Conservation (phyloP, 2,329 filamentous ascomycete species). For the Fusarium albosuccineum region DNA sequence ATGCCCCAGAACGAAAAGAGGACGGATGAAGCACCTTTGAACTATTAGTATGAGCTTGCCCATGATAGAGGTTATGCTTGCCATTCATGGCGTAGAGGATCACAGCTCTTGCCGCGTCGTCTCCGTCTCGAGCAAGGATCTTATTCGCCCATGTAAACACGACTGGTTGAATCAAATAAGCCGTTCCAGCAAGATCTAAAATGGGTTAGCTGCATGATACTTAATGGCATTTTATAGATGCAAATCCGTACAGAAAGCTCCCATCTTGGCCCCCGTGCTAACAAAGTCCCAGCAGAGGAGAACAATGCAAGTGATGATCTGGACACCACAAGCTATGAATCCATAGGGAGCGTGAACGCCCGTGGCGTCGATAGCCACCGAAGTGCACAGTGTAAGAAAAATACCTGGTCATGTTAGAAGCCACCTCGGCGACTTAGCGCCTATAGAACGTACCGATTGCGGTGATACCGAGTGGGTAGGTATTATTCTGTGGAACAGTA, state of each 20-base stretch:
- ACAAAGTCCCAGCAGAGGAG: conserved; percentile 50
- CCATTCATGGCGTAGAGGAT: conserved; percentile 56
- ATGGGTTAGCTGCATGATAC: conserved; percentile 17
- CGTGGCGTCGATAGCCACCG: conserved; percentile 54
- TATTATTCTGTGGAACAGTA: conserved; percentile 52
- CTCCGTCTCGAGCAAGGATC: conserved; percentile 52
- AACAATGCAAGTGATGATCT: conserved; percentile 51
- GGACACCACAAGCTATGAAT: conserved; percentile 48
- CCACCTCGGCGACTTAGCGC: accelerated
- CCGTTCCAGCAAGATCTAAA: conserved; percentile 54
- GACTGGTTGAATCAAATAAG: conserved; percentile 56
- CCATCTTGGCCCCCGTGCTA: conserved; percentile 42
- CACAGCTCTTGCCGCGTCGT: conserved; percentile 54
- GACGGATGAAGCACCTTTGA: conserved; percentile 47
- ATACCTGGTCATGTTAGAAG: not conserved
- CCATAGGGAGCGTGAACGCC: conserved; percentile 51
- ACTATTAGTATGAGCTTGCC: not conserved
- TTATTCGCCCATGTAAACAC: conserved; percentile 57
- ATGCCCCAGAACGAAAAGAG: conserved; percentile 58
- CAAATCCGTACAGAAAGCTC: conserved; percentile 29
- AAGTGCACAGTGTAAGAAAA: conserved; percentile 46
- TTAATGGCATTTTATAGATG: too few relatives aligned
- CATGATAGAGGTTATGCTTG: not conserved
- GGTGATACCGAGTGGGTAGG: conserved; percentile 54
- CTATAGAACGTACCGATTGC: not conserved